These are phyloP conservation scores for Pyricularia pennisetigena DNA, from an alignment of 2,329 filamentous ascomycete species.

Conservation along the genomic window DNA sequence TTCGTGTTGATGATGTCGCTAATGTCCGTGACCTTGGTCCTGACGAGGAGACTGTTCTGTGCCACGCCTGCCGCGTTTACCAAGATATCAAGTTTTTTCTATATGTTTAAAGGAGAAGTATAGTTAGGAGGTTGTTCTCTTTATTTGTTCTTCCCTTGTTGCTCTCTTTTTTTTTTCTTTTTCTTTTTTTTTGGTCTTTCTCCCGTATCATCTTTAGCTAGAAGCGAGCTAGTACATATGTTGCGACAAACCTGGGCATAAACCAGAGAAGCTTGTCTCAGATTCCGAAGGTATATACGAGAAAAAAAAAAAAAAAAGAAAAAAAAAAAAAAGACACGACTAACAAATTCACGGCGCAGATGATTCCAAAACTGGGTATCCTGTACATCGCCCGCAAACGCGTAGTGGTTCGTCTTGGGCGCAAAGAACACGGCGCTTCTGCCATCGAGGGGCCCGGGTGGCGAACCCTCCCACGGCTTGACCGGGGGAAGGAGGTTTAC, in stretches of 20 bases:
- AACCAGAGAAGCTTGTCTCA: neutral
- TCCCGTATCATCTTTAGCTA: neutral
- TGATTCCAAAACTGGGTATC: conserved; percentile 11
- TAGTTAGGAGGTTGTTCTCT: neutral
- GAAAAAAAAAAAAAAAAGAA: neutral
- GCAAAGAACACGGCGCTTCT: conserved; percentile 1
- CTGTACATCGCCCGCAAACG: conserved; percentile 13
- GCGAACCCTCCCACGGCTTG: conserved; percentile 4
- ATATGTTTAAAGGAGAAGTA: neutral
- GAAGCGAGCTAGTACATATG: neutral
- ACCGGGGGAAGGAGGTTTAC: conserved; percentile 19
- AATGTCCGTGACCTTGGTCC: conserved; percentile 39
- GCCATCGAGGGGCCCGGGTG: neutral
- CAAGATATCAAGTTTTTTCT: conserved; percentile 40
- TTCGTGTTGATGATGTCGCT: conserved; percentile 58
- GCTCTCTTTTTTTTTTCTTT: neutral
- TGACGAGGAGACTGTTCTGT: conserved; percentile 53
- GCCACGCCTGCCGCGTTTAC: conserved; percentile 74
- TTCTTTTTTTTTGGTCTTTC: neutral
- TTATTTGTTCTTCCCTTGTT: neutral
- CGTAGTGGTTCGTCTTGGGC: conserved; percentile 5
- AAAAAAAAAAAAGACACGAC: no score
- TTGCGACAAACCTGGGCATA: neutral
- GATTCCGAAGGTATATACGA: neutral
- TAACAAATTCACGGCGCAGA: conserved; percentile 7